Evolutionary conservation across 2,329 filamentous ascomycete genomes (phyloP), one percentile per base, ranked within the genome.

Genomic region (Fusarium albosuccineum): DNA sequence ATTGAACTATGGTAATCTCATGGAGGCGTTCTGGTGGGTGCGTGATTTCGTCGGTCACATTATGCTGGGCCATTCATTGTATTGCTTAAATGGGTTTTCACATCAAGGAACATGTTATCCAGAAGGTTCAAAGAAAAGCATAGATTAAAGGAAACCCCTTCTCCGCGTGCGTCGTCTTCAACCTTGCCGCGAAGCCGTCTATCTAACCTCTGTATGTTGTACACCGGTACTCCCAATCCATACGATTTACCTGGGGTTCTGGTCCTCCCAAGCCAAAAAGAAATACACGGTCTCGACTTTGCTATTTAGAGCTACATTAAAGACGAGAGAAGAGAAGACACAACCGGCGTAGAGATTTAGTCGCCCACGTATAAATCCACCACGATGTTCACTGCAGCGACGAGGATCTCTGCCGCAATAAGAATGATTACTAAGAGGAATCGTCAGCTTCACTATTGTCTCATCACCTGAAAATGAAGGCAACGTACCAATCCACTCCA

Each of bases 361-460:
- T 74, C 72, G 26, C 78, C 79, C 10, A 77, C 94, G 74, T 97
- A 97, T 69, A 98, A 77, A 79, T 98, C 96, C 34, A 98, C 96
- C 30, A 97, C 87, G 67, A 99, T 98, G 78, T 98, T 98, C 73
- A 98, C 91, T 16, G 89, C 92, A 2, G 94, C 94, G 48, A 98
- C 94, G 8, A 97, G 82, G 65, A 98, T 97, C 77, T 99, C 96
- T 11, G 94, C 94, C 8, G 94, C 95, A 74, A 99, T 97, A 50
- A 99, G 88, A 22, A 98, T 86, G 73, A 99, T 98, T 42, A 99
- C 94, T 94, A 58, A 41, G 40, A 40, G 4, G 9, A 70, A 57
- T 75, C 9, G 50, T 73, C 59, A 56, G 50, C 30, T 48, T 34
- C 33, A 10, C 9, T 14, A 16, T 11, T 33, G 30, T 29, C 33